A percentile compares a stretch with the other conserved stretches of the same genome.
phyloP scores from a whole-genome alignment of 495 filamentous ascomycete genomes.

The Aspergillus carlsbadensis region DNA sequence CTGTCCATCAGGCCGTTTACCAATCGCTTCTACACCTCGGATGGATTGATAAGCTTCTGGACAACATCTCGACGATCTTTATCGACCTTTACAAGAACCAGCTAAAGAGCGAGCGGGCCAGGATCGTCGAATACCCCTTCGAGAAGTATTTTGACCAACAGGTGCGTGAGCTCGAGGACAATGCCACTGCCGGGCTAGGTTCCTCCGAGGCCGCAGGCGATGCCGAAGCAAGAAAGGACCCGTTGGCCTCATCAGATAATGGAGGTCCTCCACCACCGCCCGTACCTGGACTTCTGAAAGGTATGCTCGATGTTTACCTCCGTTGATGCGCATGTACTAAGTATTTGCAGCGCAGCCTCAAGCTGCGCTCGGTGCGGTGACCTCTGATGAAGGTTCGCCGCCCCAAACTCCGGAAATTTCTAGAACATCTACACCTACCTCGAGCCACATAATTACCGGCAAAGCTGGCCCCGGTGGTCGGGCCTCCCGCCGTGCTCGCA shows the following conservation, averaged over 20 bases:
- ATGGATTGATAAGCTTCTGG: constrained; percentile 95
- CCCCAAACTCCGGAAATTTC: constrained; percentile 73
- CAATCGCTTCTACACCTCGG: constrained; percentile 90
- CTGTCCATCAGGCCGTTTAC: constrained; percentile 76
- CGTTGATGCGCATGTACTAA: constrained; percentile 22
- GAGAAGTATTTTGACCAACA: constrained; percentile 95
- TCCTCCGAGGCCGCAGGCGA: constrained; percentile 31
- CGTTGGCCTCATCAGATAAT: constrained; percentile 47
- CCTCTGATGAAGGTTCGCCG: constrained; percentile 57
- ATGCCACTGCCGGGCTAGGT: constrained; percentile 41
- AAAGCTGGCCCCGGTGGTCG: constrained; percentile 70
- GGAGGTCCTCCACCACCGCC: constrained; percentile 54
- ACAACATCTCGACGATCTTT: constrained; percentile 90
- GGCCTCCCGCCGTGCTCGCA: constrained; percentile 78
- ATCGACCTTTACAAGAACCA: constrained; percentile 84
- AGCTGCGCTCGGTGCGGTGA: constrained; percentile 45
- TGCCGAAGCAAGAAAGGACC: constrained; percentile 41
- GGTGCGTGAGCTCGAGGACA: constrained; percentile 75
- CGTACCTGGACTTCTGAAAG: constrained; percentile 55
- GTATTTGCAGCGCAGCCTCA: constrained; percentile 41
- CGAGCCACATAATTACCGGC: constrained; percentile 64
- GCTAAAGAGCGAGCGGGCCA: constrained; percentile 75
- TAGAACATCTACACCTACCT: constrained; percentile 71
- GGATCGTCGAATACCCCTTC: constrained; percentile 73
- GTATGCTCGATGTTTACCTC: constrained; percentile 19